A percentile compares a stretch with the other conserved stretches of the same genome.
Evolutionary conservation across 202 grass and related monocot species (phyloP).

Genomic region (Digitaria exilis): DNA sequence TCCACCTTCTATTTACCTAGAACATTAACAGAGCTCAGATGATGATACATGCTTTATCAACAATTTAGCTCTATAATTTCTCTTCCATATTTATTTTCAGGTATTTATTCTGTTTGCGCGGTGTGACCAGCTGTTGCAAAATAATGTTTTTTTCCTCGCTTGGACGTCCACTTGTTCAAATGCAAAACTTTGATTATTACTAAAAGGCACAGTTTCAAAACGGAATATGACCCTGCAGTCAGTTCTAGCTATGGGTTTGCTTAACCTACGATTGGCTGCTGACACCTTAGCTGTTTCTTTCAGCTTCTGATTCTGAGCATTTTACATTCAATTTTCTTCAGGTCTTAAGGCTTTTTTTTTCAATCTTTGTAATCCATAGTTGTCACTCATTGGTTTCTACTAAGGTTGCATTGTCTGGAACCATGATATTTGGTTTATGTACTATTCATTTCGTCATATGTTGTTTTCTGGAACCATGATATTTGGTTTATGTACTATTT

Average conservation of each 20-base stretch:
- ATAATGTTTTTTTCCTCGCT: background rate
- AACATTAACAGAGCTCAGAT: too few species aligned
- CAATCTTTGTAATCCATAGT: background rate
- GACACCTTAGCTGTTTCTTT: background rate
- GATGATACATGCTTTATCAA: too few species aligned
- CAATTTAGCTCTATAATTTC: too few species aligned
- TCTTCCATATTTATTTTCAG: too few species aligned
- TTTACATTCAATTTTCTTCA: slow-evolving; percentile 4
- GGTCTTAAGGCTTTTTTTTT: background rate
- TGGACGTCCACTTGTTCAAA: background rate
- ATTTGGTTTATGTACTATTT: too few species aligned
- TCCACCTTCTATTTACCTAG: too few species aligned
- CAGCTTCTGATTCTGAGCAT: background rate
- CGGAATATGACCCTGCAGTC: background rate
- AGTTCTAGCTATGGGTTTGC: background rate
- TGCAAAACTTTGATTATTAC: background rate
- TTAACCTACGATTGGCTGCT: background rate
- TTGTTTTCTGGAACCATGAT: too few species aligned
- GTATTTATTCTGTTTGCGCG: too few species aligned
- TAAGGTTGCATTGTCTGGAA: background rate
- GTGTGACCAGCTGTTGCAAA: background rate
- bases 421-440: background rate
- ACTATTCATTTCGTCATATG: too few species aligned
- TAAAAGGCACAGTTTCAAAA: background rate
- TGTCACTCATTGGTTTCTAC: background rate